phyloP scores from a whole-genome alignment of 768 basidiomycete genomes.

The Inosperma sp. region DNA sequence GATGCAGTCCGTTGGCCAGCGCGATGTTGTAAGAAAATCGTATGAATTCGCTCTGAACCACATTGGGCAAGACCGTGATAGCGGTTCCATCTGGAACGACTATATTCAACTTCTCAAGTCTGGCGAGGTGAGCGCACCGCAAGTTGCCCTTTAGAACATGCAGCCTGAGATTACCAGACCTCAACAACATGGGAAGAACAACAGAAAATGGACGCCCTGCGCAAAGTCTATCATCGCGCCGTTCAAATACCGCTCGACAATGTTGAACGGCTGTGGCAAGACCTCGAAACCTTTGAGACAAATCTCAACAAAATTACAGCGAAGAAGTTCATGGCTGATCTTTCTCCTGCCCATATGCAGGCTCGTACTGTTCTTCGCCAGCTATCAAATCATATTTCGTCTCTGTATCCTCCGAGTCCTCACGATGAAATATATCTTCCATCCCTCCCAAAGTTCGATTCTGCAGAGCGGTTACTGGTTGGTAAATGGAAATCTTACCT shows the following conservation, averaged over 20 bases:
- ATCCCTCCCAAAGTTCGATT: slow-evolving; percentile 65
- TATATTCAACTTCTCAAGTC: slow-evolving; percentile 86
- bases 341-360: slow-evolving; percentile 93
- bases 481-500: slow-evolving; percentile 88
- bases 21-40: slow-evolving; percentile 78
- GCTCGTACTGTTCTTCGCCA: slow-evolving; percentile 86
- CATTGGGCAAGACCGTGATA: slow-evolving; percentile 89
- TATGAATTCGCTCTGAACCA: slow-evolving; percentile 91
- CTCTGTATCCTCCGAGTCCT: slow-evolving; percentile 45
- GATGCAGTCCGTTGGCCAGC: slow-evolving; percentile 59
- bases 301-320: slow-evolving; percentile 88
- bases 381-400: slow-evolving; percentile 62
- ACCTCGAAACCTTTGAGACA: slow-evolving; percentile 89
- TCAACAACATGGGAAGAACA: slow-evolving; percentile 92
- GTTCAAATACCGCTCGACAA: slow-evolving; percentile 94
- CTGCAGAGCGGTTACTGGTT: slow-evolving; percentile 68
- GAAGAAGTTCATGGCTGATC: slow-evolving; percentile 92
- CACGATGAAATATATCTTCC: slow-evolving; percentile 58
- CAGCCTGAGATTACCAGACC: slow-evolving; percentile 36
- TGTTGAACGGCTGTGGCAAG: slow-evolving; percentile 89
- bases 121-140: slow-evolving; percentile 54
- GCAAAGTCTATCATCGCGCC: slow-evolving; percentile 90
- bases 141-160: neutral
- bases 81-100: slow-evolving; percentile 89
- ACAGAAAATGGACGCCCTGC: slow-evolving; percentile 89